Base-by-base conservation (phyloP, 129 eudicot genomes). In the Escallonia herrerae region DNA sequence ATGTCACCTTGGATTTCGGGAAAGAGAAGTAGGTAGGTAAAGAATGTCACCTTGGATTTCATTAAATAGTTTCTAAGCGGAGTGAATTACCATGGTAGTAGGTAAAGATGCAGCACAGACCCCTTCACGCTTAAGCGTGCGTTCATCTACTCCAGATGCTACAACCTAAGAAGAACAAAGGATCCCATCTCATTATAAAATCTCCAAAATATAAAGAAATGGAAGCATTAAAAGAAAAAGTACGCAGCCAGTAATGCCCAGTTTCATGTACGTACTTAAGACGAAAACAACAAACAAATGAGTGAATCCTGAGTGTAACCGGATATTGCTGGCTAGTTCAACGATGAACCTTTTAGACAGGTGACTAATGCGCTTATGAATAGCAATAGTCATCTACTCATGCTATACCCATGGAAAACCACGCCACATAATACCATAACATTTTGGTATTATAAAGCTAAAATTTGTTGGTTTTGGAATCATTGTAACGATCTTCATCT, bases 31-130 rank as follows among this genome's bases (percentile, higher is more conserved):
- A 45, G 8, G 49, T 8, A 45, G 8, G 49, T 8, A 45, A 45
- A n/a, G n/a, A n/a, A n/a, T n/a, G n/a, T n/a, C n/a, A n/a, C n/a
- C n/a, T n/a, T n/a, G n/a, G n/a, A n/a, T n/a, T n/a, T 1, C 33
- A 22, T 22, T 22, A 22, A 22, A 22, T 22, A 22, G 33, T 22
- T 22, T 22, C 33, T 22, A 22, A 22, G 33, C 33, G 1, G 33
- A 22, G 33, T 22, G 12, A 49, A 6, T 63, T 77, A 86, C 97
- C 97, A 90, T 91, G 8, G 95, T 87, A 56, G 97, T 91, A 54
- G 97, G 97, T 73, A 91, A 79, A 72, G 97, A 87, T 72, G 96
- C 97, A 54, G 97, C 97, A 79, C 96, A 91, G 49, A 91, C 97
- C 58, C 97, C 97, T 72, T 91, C 97, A 67, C 97, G 96, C 84